Evolutionary conservation across 176 grass and related monocot species (phyloP).

Genomic region (Oryza australiensis): DNA sequence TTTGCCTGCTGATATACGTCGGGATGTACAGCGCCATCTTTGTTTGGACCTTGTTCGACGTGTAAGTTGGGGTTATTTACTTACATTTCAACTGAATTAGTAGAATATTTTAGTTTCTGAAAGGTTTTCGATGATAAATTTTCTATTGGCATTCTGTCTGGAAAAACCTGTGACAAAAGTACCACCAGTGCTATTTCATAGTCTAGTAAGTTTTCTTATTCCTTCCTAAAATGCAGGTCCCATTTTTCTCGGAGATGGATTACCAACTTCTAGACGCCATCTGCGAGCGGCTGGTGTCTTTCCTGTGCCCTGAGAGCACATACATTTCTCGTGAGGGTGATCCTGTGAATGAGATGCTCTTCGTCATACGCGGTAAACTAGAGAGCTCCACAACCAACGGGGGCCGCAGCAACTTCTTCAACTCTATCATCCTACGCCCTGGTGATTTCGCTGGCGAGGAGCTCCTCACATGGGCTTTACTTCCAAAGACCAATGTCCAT

Average conservation of each 20-base stretch:
- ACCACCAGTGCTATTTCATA: not conserved
- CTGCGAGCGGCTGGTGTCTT: conserved; percentile 80
- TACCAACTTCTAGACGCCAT: conserved; percentile 86
- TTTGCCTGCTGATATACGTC: conserved; percentile 82
- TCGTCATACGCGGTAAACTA: conserved; percentile 82
- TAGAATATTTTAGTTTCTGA: not conserved
- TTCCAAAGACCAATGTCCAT: conserved; percentile 75
- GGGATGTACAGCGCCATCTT: conserved; percentile 92
- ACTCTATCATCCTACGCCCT: conserved; percentile 57
- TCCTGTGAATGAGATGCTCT: conserved; percentile 92
- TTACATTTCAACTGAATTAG: not conserved
- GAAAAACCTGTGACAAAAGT: not conserved
- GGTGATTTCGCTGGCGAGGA: conserved; percentile 88
- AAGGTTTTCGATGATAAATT: not conserved
- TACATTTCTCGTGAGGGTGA: conserved; percentile 91
- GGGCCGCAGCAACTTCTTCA: conserved; percentile 84
- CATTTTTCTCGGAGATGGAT: conserved; percentile 95
- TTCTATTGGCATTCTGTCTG: not conserved
- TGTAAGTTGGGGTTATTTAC: conserved; percentile 52
- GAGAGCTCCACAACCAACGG: conserved; percentile 92
- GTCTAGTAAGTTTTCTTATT: not conserved
- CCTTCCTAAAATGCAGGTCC: conserved; percentile 58
- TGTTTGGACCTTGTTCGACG: conserved; percentile 94
- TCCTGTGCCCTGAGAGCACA: conserved; percentile 74
- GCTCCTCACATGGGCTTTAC: conserved; percentile 86